phyloP scores from a whole-genome alignment of 768 basidiomycete genomes.

The Russula emetica region DNA sequence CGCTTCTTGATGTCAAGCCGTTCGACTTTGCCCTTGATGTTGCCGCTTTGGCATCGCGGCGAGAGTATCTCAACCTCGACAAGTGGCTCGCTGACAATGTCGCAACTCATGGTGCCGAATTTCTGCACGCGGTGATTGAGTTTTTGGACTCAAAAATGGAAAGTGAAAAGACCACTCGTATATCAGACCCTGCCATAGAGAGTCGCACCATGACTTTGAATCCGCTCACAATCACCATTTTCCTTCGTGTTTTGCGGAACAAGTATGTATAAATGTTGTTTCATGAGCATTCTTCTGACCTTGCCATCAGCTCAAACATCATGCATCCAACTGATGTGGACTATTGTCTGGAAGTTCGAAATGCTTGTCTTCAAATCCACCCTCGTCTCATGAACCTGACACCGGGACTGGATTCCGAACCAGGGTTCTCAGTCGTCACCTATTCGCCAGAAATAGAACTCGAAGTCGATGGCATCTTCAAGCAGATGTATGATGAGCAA shows the following conservation, averaged over 20 bases:
- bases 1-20: conserved; percentile 84
- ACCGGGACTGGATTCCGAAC: conserved; percentile 82
- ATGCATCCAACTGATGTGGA: conserved; percentile 77
- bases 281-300: conserved; percentile 10
- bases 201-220: conserved; percentile 82
- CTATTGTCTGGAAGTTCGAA: conserved; percentile 87
- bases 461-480: conserved; percentile 94
- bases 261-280: conserved; percentile 47
- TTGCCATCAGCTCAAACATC: conserved; percentile 53
- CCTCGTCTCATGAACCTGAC: conserved; percentile 93
- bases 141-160: conserved; percentile 94
- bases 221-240: conserved; percentile 85
- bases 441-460: conserved; percentile 87
- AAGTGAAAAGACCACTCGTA: conserved; percentile 70
- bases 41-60: conserved; percentile 85
- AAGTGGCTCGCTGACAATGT: conserved; percentile 95
- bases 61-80: conserved; percentile 93
- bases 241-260: conserved; percentile 82
- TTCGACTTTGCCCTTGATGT: conserved; percentile 91
- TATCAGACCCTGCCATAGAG: conserved; percentile 75
- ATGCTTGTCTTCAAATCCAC: conserved; percentile 88
- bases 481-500: conserved; percentile 96
- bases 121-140: conserved; percentile 79
- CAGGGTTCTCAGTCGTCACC: conserved; percentile 83
- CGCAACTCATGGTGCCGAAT: conserved; percentile 73